Base-by-base conservation (phyloP, 495 filamentous ascomycete genomes). In the Hypomontagnella submonticulosa region DNA sequence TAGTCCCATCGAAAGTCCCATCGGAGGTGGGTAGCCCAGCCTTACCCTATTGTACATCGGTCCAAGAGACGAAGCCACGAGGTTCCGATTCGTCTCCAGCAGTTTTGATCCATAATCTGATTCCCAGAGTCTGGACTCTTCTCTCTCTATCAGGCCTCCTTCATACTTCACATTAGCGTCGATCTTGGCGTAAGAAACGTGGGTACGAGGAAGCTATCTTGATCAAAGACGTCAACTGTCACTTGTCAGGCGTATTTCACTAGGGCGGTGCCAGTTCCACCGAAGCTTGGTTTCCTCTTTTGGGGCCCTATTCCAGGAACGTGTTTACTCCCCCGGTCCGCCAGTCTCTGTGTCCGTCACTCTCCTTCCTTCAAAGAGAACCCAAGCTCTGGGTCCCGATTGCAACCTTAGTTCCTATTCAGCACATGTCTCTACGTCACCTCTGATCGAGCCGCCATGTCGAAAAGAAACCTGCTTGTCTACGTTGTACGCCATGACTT, bases 401-500 rank as follows among this genome's bases (percentile, higher is more conserved):
- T 27, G 23, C 23, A 42, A 54, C 27, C 42, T 13, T 33, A 51
- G 32, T 4, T 40, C 49, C 6, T 42, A 32, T 38, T 33, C 16
- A 19, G 20, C 19, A 20, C 40, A 15, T 37, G 42, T 48, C 30
- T 41, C 13, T 20, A 53, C 44, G 3, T 56, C 49, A 43, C 33
- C 34, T 8, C 58, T 12, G 18, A 42, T 13, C 23, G 34, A 43
- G 23, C 27, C 61, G 68, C n/a, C 48, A 80, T 80, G 79, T 43
- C 66, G 49, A 57, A 54, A n/a, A 33, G 52, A 27, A 80, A 78
- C 13, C 54, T 86, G 18, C 76, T 90, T 44, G 76, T 92, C 53
- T 88, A 89, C 55, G 66, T 91, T 27, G 63, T 91, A 30, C 83
- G 88, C 18, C 81, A 86, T 47, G 90, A 92, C 71, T 78, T 92